These are phyloP conservation scores for Stachybotrys chlorohalonatus DNA, from an alignment of 2,329 filamentous ascomycete genomes.

Conservation along the genomic window DNA sequence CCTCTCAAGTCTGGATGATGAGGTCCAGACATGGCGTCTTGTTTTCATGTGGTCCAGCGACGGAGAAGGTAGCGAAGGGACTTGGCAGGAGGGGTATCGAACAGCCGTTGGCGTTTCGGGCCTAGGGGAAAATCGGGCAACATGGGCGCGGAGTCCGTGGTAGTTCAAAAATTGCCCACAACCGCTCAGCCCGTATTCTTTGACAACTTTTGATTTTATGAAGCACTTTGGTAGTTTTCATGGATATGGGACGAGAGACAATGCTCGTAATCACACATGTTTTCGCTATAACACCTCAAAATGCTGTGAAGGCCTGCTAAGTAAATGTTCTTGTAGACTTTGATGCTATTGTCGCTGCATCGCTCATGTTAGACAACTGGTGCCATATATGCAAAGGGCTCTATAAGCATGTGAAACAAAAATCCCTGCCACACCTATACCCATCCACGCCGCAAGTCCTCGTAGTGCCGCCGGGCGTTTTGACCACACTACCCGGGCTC, in stretches of 20 bases:
- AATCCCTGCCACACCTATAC: constrained; percentile 46
- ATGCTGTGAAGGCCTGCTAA: no score
- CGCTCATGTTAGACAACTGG: neutral
- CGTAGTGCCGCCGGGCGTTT: constrained; percentile 40
- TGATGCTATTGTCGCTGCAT: no score
- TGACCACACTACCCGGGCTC: constrained; percentile 16
- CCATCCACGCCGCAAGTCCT: constrained; percentile 46
- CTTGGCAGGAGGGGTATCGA: no score
- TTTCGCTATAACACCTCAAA: no score
- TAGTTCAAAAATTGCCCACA: neutral
- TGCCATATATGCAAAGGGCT: neutral
- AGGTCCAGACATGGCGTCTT: neutral
- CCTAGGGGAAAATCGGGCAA: neutral
- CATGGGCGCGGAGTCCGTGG: neutral
- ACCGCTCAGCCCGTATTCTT: neutral
- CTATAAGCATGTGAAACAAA: constrained; percentile 49
- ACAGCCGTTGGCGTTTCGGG: neutral
- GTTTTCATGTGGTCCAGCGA: neutral
- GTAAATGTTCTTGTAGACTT: no score
- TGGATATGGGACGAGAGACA: neutral
- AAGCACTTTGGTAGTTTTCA: neutral
- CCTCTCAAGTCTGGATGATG: neutral
- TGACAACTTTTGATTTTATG: neutral
- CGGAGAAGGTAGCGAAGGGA: neutral
- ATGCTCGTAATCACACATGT: no score